These are phyloP conservation scores for Orbilia brochopaga DNA, from an alignment of 2,329 filamentous ascomycete species.

Conservation along the genomic window DNA sequence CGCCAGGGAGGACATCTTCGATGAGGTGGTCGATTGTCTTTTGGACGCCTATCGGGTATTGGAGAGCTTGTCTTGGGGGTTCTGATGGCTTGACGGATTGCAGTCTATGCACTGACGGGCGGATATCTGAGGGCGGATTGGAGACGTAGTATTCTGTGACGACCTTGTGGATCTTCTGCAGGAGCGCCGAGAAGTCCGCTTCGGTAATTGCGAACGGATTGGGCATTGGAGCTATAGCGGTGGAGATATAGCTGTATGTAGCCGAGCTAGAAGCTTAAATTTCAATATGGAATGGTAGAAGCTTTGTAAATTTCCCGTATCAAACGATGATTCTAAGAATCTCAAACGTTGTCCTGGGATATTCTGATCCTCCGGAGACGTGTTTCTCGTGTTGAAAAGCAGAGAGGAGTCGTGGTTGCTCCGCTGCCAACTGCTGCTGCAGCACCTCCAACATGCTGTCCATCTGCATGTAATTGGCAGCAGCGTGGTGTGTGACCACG, in stretches of 20 bases:
- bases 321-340: too few species aligned
- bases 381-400: too few species aligned
- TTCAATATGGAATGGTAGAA: too few species aligned
- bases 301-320: too few species aligned
- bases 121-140: conserved; percentile 36
- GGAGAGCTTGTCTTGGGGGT: conserved; percentile 4
- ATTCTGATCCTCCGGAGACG: too few species aligned
- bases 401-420: too few species aligned
- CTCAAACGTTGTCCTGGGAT: too few species aligned
- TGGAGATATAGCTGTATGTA: not conserved
- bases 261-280: not conserved
- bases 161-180: conserved; percentile 27
- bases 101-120: conserved; percentile 15
- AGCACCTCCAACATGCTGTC: not conserved
- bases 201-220: conserved; percentile 34
- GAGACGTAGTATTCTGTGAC: conserved; percentile 45
- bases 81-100: conserved; percentile 22
- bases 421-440: too few species aligned
- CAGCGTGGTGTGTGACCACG: not conserved
- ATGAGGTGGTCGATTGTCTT: conserved; percentile 32
- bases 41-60: conserved; percentile 21
- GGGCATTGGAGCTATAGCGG: conserved; percentile 13
- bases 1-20: conserved; percentile 38
- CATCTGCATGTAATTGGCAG: not conserved
- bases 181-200: conserved; percentile 27